Evolutionary conservation across 2,329 filamentous ascomycete species (phyloP).

Genomic region (Diaporthe sp.): DNA sequence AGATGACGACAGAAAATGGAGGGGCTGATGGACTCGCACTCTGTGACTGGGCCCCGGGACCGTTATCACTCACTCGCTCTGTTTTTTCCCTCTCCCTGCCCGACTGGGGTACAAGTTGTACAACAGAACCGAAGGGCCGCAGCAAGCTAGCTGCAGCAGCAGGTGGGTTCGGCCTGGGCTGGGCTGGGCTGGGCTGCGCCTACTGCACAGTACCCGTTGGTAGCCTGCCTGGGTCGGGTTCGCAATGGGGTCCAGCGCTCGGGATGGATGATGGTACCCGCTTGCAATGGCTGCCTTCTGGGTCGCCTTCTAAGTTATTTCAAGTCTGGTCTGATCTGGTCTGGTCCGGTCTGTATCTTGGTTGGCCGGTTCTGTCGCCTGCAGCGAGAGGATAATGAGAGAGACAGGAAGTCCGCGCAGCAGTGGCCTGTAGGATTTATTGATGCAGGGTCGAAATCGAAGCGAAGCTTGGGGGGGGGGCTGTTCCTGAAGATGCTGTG

Average conservation of each 20-base stretch:
- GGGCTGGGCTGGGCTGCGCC: constrained; percentile 9
- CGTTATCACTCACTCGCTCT: constrained; percentile 12
- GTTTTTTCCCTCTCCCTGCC: neutral
- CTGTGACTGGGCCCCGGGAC: constrained; percentile 23
- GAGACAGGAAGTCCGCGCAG: neutral
- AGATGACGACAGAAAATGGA: constrained; percentile 37
- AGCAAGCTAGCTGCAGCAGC: constrained; percentile 19
- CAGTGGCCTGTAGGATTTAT: constrained; percentile 7
- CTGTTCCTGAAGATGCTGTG: constrained; percentile 10
- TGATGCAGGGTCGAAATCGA: neutral
- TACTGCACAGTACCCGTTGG: neutral
- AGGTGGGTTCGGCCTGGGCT: constrained; percentile 19
- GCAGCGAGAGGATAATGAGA: neutral
- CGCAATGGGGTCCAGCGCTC: neutral
- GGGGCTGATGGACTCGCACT: constrained; percentile 30
- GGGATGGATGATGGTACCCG: constrained; percentile 3
- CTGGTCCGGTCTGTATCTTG: neutral
- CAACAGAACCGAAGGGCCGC: constrained; percentile 5
- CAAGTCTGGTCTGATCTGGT: neutral
- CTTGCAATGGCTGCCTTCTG: constrained; percentile 6
- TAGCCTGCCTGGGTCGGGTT: constrained; percentile 5
- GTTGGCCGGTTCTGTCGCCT: neutral
- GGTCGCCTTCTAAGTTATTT: constrained; percentile 2
- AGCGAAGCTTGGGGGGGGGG: neutral
- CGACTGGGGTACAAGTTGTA: neutral